These are phyloP conservation scores for Gracilariopsis chorda DNA, from an alignment of 23 red algal genomes.

Conservation along the genomic window DNA sequence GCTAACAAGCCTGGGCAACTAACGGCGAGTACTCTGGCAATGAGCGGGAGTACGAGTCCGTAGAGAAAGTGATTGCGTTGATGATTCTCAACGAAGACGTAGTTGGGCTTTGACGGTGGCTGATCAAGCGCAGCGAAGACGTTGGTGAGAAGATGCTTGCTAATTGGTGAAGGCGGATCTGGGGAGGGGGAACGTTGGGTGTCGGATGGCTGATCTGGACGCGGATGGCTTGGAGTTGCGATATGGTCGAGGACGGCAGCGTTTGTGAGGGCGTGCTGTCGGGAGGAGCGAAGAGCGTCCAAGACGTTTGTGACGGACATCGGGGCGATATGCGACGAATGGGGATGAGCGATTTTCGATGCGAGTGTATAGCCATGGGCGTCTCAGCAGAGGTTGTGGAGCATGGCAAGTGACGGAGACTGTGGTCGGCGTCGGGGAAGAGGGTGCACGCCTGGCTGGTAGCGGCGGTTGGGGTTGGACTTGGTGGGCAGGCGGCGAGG, in stretches of 20 bases:
- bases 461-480: too few relatives aligned
- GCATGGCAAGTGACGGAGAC: neutral
- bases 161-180: constrained; percentile 24
- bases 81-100: constrained; percentile 67
- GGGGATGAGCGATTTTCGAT: too few relatives aligned
- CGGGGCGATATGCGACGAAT: neutral
- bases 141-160: constrained; percentile 47
- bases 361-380: neutral
- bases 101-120: constrained; percentile 10
- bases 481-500: too few relatives aligned
- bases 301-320: constrained; percentile 20
- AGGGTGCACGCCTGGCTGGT: too few relatives aligned
- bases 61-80: constrained; percentile 70
- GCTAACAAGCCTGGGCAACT: constrained; percentile 64
- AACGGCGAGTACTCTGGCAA: constrained; percentile 76
- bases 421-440: neutral
- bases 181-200: neutral
- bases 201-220: neutral
- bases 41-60: constrained; percentile 81
- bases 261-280: constrained; percentile 34
- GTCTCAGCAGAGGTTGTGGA: neutral
- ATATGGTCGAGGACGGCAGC: constrained; percentile 70
- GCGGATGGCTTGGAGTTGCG: neutral
- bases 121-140: constrained; percentile 48
- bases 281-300: constrained; percentile 33